Base-by-base conservation (phyloP, 2,329 filamentous ascomycete genomes). In the Penicillium hordei region DNA sequence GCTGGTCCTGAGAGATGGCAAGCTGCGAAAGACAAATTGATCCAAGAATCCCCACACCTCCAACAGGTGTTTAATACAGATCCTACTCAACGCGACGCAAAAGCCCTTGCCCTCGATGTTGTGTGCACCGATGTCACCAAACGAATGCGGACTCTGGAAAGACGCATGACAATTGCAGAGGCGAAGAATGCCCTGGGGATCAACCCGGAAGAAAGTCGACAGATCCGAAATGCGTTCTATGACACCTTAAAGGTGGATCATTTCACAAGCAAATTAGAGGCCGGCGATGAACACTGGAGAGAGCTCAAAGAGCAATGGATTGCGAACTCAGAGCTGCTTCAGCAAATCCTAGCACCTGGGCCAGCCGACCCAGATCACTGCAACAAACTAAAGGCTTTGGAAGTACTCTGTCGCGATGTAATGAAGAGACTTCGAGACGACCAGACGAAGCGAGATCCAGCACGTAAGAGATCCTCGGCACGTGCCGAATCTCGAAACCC, bases 121-220 rank as follows among this genome's bases (percentile, higher is more conserved):
- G 87, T 95, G 25, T 92, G 89, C 68, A 88, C 85, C 29, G 90
- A 93, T 74, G 89, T 93, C 31, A 93, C 89, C 1, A 94, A 94
- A 75, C 81, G 89, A 21, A 87, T 93, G 79, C 85, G 90, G 66
- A 85, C 78, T 13, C 71, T 85, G 57, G 83, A 86, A 48, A 82
- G 80, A 34, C 80, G 83, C n/a, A 86, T 93, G 82, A 87, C 86
- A 0, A 83, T 93, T 44, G 82, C 85, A 1, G 87, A 92, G 58
- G 89, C 89, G 5, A 93, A 91, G 71, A 89, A 89, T 68, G 78
- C 82, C 31, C 80, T 91, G 46, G 85, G 86, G 31, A 79, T 91
- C 63, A 89, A 89, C 59, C 85, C 87, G 7, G 85, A 88, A 67
- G 82, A 88, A 68, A 84, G 83, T 67, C 84, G 90, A 29, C 81